Base-by-base conservation (phyloP, 352 stramenopile species). In the Phytophthora europaea region DNA sequence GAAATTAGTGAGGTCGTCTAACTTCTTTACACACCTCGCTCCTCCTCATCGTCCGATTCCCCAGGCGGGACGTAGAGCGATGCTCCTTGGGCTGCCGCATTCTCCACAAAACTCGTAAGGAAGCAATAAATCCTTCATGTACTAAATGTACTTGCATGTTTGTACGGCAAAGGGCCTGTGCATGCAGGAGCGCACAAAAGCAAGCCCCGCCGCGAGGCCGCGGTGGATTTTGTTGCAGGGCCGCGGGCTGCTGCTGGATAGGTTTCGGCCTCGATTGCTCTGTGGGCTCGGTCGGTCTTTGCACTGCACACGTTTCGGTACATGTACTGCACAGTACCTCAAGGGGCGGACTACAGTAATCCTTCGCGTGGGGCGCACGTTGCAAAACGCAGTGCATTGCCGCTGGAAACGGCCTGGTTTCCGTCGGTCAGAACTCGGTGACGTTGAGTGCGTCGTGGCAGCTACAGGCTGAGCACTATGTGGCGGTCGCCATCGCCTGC, bases 41-140 rank as follows among this genome's bases (percentile, higher is more conserved):
- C 95, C 9, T 85, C 79, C 48, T 99, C 98, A 64, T 99, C 95
- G 65, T 99, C 97, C 52, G 98, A 98, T 38, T 99, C 95, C 69
- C 98, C 90, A 7, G 97, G 98, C 28, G 98, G 98, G 15, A 95
- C 87, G 79, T 99, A 99, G 15, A 92, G 83, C 23, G 93, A 86
- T 13, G 98, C 97, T 55, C 98, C 98, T 59, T 97, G 94, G 15
- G 88, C 85, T 8, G 96, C 78, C 15, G 97, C 96, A 53, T 98
- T 85, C 65, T 98, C 85, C 13, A 99, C 98, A 75, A 98, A 99
- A 13, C 84, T 85, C 67, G 98, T 92, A 23, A 99, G 79, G 79
- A 99, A 99, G 2, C 23, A 31, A 31, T 31, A 31, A 31, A 31
- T 31, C 28, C 28, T 31, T 0, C 28, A 31, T 31, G 28, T 31